Conservation (phyloP, 2,329 filamentous ascomycete species). For the Claviceps arundinis region DNA sequence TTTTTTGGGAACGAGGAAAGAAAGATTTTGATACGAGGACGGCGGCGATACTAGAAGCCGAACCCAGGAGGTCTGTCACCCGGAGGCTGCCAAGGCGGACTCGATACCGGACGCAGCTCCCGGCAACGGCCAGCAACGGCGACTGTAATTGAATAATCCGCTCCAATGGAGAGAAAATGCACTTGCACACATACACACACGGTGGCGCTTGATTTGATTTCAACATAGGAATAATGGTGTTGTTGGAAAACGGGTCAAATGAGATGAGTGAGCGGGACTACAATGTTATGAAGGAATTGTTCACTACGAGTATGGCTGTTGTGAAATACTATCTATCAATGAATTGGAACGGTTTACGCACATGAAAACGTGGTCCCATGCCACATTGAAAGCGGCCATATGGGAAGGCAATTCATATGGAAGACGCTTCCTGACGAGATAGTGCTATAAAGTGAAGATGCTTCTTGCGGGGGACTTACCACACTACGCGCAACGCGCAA, state of each 20-base stretch:
- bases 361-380: no score
- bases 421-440: no score
- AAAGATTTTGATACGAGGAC: no score
- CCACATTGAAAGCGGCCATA: no score
- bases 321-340: slow-evolving; percentile 3
- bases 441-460: no score
- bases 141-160: slow-evolving; percentile 1
- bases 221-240: slow-evolving; percentile 1
- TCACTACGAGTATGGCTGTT: slow-evolving; percentile 6
- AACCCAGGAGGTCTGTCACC: background rate
- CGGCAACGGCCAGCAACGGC: background rate
- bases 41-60: no score
- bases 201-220: slow-evolving; percentile 1
- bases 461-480: no score
- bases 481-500: no score
- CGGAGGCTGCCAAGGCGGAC: background rate
- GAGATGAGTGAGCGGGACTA: background rate
- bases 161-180: background rate
- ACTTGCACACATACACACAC: background rate
- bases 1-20: background rate
- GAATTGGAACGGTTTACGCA: background rate
- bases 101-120: slow-evolving; percentile 8
- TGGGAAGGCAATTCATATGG: no score
- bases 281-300: background rate
- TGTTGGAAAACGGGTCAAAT: background rate